These are phyloP conservation scores for Globisporangium polare DNA, from an alignment of 352 stramenopile species.

Conservation along the genomic window DNA sequence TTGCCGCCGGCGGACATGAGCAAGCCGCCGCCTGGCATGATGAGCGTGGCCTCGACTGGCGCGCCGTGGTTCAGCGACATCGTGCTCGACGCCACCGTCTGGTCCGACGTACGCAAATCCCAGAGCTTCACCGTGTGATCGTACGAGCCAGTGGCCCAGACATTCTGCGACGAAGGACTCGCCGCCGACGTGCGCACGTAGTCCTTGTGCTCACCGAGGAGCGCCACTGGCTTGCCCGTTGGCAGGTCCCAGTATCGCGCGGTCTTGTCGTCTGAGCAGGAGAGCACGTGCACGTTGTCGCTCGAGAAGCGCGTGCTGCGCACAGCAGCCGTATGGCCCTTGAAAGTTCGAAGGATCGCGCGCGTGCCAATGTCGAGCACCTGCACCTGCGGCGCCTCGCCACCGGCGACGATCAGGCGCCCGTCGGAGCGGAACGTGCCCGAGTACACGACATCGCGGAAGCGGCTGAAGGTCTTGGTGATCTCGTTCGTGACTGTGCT, in stretches of 20 bases:
- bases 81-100: slow-evolving; percentile 42
- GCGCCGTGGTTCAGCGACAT: slow-evolving; percentile 80
- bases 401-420: slow-evolving; percentile 83
- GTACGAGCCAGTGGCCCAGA: slow-evolving; percentile 89
- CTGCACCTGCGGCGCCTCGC: slow-evolving; percentile 70
- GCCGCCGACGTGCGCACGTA: slow-evolving; percentile 81
- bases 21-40: slow-evolving; percentile 80
- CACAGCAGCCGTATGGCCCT: slow-evolving; percentile 78
- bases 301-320: slow-evolving; percentile 75
- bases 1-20: slow-evolving; percentile 86
- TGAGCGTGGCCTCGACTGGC: slow-evolving; percentile 86
- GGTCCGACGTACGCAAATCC: slow-evolving; percentile 82
- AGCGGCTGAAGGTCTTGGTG: slow-evolving; percentile 87
- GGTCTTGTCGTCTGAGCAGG: slow-evolving; percentile 89
- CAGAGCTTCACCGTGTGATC: slow-evolving; percentile 93
- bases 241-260: slow-evolving; percentile 86
- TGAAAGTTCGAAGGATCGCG: slow-evolving; percentile 83
- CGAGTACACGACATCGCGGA: slow-evolving; percentile 85
- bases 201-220: slow-evolving; percentile 83
- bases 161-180: slow-evolving; percentile 67
- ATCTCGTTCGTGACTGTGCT: slow-evolving; percentile 80
- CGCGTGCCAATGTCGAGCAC: slow-evolving; percentile 85
- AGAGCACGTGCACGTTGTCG: slow-evolving; percentile 86
- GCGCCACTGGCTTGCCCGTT: slow-evolving; percentile 68
- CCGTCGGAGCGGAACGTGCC: slow-evolving; percentile 85